Evolutionary conservation across 1,284 basidiomycete genomes (phyloP).

Genomic region (Stygiomarasmius scandens): DNA sequence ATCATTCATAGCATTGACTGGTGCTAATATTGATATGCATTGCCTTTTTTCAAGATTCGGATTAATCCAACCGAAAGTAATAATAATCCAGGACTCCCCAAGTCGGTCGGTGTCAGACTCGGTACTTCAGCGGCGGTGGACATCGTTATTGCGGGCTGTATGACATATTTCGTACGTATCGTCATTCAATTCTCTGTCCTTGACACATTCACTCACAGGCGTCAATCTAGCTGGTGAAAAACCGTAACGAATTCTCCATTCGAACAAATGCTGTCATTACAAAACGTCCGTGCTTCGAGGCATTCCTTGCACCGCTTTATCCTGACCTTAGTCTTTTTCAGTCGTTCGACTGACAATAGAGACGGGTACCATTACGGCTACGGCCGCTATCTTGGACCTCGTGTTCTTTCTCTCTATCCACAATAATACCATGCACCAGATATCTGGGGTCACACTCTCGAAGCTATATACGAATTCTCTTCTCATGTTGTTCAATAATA

Average conservation of each 20-base stretch:
- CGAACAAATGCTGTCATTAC: slow-evolving; percentile 16
- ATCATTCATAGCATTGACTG: neutral
- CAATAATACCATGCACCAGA: slow-evolving; percentile 19
- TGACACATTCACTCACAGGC: neutral
- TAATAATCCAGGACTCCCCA: slow-evolving; percentile 8
- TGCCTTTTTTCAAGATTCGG: neutral
- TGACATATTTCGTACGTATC: slow-evolving; percentile 21
- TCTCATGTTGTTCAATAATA: slow-evolving; percentile 22
- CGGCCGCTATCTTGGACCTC: slow-evolving; percentile 21
- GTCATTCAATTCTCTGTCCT: neutral
- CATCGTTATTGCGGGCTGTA: slow-evolving; percentile 19
- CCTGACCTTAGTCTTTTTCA: neutral
- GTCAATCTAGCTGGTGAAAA: slow-evolving; percentile 16
- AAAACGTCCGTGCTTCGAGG: slow-evolving; percentile 6
- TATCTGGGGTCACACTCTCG: slow-evolving; percentile 20
- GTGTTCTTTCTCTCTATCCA: slow-evolving; percentile 17
- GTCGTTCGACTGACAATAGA: slow-evolving; percentile 21
- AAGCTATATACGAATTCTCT: slow-evolving; percentile 22
- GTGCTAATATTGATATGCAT: neutral
- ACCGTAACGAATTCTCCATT: slow-evolving; percentile 2
- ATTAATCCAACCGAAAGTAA: slow-evolving; percentile 13
- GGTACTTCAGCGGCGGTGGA: slow-evolving; percentile 16
- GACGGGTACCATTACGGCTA: slow-evolving; percentile 20
- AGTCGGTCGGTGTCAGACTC: slow-evolving; percentile 18
- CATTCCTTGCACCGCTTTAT: neutral